A percentile compares a stretch with the other conserved stretches of the same genome.
Conservation (phyloP, 495 filamentous ascomycete species). For the Apiosordaria backusii region DNA sequence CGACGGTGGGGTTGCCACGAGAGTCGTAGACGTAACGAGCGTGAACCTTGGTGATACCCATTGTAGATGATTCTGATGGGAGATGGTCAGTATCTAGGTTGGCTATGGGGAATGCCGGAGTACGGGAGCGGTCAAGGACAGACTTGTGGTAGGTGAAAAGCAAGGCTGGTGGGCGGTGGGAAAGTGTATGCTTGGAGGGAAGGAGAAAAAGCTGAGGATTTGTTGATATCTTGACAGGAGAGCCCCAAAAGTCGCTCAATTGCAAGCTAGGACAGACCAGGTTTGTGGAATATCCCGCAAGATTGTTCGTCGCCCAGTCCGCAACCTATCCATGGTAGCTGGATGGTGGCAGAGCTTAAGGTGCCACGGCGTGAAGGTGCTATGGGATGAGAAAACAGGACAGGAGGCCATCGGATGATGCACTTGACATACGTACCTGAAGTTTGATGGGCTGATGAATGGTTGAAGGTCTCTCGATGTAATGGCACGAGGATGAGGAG, state of each 20-base stretch:
- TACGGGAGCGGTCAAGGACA: constrained; percentile 9
- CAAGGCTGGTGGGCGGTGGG: background rate
- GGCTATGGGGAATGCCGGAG: background rate
- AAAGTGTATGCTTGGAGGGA: background rate
- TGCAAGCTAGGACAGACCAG: constrained; percentile 8
- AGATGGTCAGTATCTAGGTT: background rate
- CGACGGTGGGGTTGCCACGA: constrained; percentile 92
- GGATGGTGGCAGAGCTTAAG: constrained; percentile 13
- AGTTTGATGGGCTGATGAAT: constrained; percentile 13
- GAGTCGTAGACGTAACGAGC: constrained; percentile 99
- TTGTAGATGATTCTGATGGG: constrained; percentile 45
- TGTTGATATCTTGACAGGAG: constrained; percentile 2
- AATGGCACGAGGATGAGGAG: constrained; percentile 7
- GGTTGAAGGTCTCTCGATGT: constrained; percentile 12
- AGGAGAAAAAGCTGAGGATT: constrained; percentile 4
- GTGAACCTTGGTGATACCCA: constrained; percentile 98
- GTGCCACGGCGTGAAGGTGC: background rate
- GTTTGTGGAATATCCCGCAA: constrained; percentile 27
- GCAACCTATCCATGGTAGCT: background rate
- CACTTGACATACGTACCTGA: constrained; percentile 13
- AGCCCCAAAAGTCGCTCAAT: constrained; percentile 29
- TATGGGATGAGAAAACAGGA: background rate
- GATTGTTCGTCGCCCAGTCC: constrained; percentile 12
- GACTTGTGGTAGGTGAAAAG: background rate
- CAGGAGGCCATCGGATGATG: background rate